Evolutionary conservation across 1,284 basidiomycete species (phyloP), one percentile per base, ranked within the genome.

Genomic region (Grifola frondosa): DNA sequence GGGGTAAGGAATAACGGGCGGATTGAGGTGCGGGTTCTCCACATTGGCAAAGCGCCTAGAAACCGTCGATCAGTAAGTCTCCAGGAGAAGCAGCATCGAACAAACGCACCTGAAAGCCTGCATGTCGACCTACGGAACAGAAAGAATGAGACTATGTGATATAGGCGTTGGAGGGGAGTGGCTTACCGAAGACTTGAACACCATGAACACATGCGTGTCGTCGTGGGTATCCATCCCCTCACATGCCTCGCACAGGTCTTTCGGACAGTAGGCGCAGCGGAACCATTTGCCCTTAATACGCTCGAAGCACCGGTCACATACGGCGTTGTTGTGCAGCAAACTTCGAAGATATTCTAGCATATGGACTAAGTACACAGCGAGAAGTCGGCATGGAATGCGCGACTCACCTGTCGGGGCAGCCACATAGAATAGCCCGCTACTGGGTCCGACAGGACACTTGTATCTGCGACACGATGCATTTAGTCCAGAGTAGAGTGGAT

Each of bases 251-350:
- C 91, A 94, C 15, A 93, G 70, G 62, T 94, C 91, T 50, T 77
- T 81, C 5, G 78, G 75, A 59, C 92, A 96, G 60, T 91, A 91
- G 3, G 81, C 90, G 59, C 92, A 96, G 52, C 88, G 78, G 64
- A 87, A 87, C 92, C 92, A 96, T 50, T 80, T 78, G 7, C 92
- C 92, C 19, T 73, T 66, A 47, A 95, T 92, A 26, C 67, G 71
- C 19, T 69, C 73, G 74, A 90, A 80, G 60, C 88, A 90, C 36
- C 80, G 74, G 63, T 91, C 89, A 52, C 88, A 91, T 9, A 88
- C 63, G 12, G 87, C 82, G 30, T 75, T 73, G 5, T 68, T 60
- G 63, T 95, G 91, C 35, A 77, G 61, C 4, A 95, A 71, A 39
- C 74, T 66, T 23, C 69, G 68, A 12, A 94, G 72, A 62, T 93